Percentiles rank a stretch among this genome's conserved stretches.
Evolutionary conservation across 2,329 filamentous ascomycete genomes (phyloP).

Genomic region (Aspergillus chevalieri): DNA sequence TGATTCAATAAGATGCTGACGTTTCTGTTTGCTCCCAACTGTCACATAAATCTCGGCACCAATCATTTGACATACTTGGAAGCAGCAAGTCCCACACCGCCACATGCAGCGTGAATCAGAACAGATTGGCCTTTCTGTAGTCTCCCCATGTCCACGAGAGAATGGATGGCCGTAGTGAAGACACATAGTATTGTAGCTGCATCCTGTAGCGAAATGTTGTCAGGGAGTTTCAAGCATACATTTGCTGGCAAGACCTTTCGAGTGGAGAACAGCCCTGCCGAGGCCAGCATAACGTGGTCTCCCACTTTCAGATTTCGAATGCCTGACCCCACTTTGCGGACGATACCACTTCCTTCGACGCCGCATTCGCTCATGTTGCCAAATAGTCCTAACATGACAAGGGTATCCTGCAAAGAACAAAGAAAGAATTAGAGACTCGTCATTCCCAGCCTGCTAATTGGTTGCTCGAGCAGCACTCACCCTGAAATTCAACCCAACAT

Average conservation of each 20-base stretch:
- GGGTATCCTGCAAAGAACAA: slow-evolving; percentile 7
- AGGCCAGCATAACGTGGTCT: neutral
- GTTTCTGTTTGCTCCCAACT: neutral
- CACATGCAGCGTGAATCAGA: no score
- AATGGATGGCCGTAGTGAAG: no score
- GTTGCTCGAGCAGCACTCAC: neutral
- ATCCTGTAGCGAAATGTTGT: no score
- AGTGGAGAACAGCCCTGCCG: neutral
- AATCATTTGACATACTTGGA: slow-evolving; percentile 3
- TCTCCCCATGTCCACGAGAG: no score
- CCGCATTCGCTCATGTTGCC: neutral
- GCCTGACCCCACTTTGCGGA: slow-evolving; percentile 1
- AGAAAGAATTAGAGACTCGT: neutral
- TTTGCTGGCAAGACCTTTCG: neutral
- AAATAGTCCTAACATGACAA: slow-evolving; percentile 4
- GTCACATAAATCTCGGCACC: neutral
- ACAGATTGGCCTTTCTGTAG: no score
- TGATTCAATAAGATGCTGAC: neutral
- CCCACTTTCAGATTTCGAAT: neutral
- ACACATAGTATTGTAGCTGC: no score
- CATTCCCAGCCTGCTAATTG: no score
- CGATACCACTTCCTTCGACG: slow-evolving; percentile 3
- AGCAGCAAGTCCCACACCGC: slow-evolving; percentile 5
- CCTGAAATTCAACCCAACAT: slow-evolving; percentile 10
- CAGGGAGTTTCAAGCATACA: neutral